These are phyloP conservation scores for Boletellus sp. DNA, from an alignment of 768 basidiomycete genomes.

Conservation along the genomic window DNA sequence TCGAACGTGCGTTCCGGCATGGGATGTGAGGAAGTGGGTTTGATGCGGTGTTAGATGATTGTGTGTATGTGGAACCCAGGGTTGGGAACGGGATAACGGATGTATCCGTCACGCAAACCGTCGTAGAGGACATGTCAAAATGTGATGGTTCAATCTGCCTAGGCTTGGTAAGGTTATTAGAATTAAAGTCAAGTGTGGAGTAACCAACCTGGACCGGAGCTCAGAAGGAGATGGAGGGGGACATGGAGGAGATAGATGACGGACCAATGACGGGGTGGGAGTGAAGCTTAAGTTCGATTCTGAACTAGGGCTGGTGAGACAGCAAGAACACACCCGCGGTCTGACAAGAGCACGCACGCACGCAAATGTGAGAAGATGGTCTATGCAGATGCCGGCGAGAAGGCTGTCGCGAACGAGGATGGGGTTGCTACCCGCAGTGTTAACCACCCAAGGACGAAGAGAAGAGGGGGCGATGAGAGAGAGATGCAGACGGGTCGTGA, in stretches of 20 bases:
- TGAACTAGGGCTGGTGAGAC: conserved; percentile 15
- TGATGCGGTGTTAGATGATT: conserved; percentile 51
- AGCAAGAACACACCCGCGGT: neutral
- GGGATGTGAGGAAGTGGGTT: conserved; percentile 63
- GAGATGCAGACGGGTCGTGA: conserved; percentile 14
- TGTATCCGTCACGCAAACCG: conserved; percentile 23
- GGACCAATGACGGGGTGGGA: neutral
- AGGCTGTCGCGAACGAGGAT: conserved; percentile 1
- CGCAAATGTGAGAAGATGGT: conserved; percentile 3
- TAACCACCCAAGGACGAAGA: neutral
- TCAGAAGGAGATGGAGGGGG: conserved; percentile 16
- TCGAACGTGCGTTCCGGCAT: conserved; percentile 37
- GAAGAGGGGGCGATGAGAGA: neutral
- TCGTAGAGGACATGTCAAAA: conserved; percentile 20
- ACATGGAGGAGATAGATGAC: conserved; percentile 13
- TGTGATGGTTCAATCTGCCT: neutral
- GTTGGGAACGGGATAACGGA: conserved; percentile 27
- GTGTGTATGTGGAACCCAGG: conserved; percentile 24
- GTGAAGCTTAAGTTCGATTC: conserved; percentile 14
- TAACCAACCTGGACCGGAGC: conserved; percentile 4
- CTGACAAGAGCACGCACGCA: conserved; percentile 3
- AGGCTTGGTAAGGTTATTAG: neutral
- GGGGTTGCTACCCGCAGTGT: conserved; percentile 17
- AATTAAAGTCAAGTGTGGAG: neutral
- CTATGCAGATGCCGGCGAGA: conserved; percentile 7